phyloP scores from a whole-genome alignment of 2,329 filamentous ascomycete genomes.

The Apiospora saccharicola region DNA sequence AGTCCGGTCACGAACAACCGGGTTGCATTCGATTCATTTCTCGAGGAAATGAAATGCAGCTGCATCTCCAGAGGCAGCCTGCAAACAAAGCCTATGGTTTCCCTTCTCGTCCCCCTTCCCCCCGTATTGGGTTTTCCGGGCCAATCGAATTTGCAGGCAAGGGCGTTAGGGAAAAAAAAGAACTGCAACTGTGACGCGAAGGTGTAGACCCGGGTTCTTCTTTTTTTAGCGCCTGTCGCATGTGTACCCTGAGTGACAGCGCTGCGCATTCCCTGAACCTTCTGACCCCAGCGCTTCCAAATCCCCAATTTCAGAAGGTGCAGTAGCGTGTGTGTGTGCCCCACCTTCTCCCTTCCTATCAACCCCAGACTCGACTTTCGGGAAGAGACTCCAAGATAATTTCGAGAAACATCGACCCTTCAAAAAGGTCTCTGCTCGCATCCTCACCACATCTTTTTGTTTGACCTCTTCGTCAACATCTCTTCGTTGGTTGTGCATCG shows the following conservation, averaged over 20 bases:
- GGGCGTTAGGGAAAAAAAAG: neutral
- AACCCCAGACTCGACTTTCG: conserved; percentile 22
- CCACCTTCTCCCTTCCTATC: conserved; percentile 14
- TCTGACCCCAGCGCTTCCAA: conserved; percentile 17
- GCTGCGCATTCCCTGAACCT: conserved; percentile 16
- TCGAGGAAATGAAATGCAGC: conserved; percentile 4
- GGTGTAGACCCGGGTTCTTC: neutral
- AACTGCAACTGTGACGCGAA: conserved; percentile 5
- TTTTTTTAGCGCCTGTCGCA: neutral
- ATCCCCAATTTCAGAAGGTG: conserved; percentile 24
- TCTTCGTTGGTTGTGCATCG: neutral
- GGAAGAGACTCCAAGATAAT: conserved; percentile 5
- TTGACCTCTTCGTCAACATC: neutral
- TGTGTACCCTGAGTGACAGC: conserved; percentile 4
- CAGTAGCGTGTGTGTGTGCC: conserved; percentile 8
- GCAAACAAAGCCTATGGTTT: conserved; percentile 18
- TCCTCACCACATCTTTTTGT: neutral
- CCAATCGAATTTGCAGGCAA: conserved; percentile 2
- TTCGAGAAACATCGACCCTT: conserved; percentile 9
- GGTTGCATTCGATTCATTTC: neutral
- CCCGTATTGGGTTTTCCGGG: neutral
- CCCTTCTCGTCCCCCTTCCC: neutral
- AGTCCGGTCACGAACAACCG: neutral
- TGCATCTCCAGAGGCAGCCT: conserved; percentile 9
- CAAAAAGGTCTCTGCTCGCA: neutral